Base-by-base conservation (phyloP, 116 monocot genomes). In the Trichopus zeylanicus region DNA sequence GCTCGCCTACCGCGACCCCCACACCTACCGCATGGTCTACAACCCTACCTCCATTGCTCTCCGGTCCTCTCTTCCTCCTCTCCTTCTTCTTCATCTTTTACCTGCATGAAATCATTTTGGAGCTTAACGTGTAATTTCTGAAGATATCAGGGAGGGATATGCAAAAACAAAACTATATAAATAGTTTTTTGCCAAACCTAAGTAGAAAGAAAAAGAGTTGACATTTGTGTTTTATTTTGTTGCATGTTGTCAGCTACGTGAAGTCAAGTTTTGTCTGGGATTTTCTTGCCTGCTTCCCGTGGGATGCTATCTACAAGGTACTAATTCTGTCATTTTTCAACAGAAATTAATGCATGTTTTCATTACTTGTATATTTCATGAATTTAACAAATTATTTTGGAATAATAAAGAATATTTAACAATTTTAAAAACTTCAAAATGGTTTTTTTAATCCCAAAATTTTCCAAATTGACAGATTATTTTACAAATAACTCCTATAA, bases 291-390 rank as follows among this genome's bases (percentile, higher is more conserved):
- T 94, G 89, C 66, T 58, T 94, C 13, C 94, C 94, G 3, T 94
- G 94, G 94, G 94, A 94, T 64, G 8, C 15, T 26, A 75, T 94
- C 20, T 89, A 94, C 48, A 87, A 78, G 83, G 94, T 94, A 32
- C n/a, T 2, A 27, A 3, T 29, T 46, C 7, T 22, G 1, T 25
- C 23, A 35, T 35, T 35, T 10, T 6, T 35, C 34, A 35, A 35
- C 34, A 6, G 34, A 5, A 35, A 10, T 49, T 1, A n/a, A 51
- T 30, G 16, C 49, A n/a, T 62, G 10, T 29, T 21, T 24, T 5
- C 16, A 31, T 4, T 23, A 0, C 32, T 6, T 57, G 56, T 6
- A 59, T n/a, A n/a, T n/a, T n/a, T n/a, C n/a, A n/a, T n/a, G n/a
- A n/a, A n/a, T n/a, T n/a, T n/a, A n/a, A n/a, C n/a, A n/a, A n/a